Conservation (phyloP, 2,329 filamentous ascomycete species). For the Colletotrichum salicis region DNA sequence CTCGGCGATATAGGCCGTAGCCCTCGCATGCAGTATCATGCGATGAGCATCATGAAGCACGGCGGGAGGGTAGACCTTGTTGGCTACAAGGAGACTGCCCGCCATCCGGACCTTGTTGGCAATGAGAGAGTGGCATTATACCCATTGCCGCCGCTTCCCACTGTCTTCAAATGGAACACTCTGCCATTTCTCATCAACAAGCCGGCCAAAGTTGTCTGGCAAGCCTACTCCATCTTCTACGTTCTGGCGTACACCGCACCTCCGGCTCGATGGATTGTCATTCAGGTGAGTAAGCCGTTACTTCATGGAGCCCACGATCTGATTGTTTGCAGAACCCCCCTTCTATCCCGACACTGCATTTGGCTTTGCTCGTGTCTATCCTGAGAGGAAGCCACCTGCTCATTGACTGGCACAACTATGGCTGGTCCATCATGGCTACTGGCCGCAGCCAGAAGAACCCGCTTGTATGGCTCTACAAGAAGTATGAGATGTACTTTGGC, state of each 20-base stretch:
- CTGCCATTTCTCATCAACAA: constrained; percentile 82
- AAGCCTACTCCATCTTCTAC: constrained; percentile 76
- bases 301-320: background rate
- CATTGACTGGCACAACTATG: constrained; percentile 99
- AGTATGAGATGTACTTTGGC: constrained; percentile 81
- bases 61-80: constrained; percentile 85
- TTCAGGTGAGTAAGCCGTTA: constrained; percentile 66
- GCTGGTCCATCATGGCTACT: constrained; percentile 86
- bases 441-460: constrained; percentile 70
- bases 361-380: constrained; percentile 78
- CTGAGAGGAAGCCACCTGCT: constrained; percentile 84
- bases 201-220: constrained; percentile 87
- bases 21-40: constrained; percentile 98
- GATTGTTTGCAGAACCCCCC: constrained; percentile 78
- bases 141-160: constrained; percentile 75
- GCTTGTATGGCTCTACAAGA: constrained; percentile 79
- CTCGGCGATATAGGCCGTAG: constrained; percentile 95
- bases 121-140: constrained; percentile 77
- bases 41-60: constrained; percentile 86
- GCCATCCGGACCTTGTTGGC: constrained; percentile 79
- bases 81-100: constrained; percentile 87
- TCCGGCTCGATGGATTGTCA: constrained; percentile 85
- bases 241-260: constrained; percentile 79
- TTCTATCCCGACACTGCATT: constrained; percentile 87
- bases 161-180: constrained; percentile 72